A percentile compares a stretch with the other conserved stretches of the same genome.
Evolutionary conservation across 371 early-diverging fungal species (phyloP).

Genomic region (Mortierella sp.): DNA sequence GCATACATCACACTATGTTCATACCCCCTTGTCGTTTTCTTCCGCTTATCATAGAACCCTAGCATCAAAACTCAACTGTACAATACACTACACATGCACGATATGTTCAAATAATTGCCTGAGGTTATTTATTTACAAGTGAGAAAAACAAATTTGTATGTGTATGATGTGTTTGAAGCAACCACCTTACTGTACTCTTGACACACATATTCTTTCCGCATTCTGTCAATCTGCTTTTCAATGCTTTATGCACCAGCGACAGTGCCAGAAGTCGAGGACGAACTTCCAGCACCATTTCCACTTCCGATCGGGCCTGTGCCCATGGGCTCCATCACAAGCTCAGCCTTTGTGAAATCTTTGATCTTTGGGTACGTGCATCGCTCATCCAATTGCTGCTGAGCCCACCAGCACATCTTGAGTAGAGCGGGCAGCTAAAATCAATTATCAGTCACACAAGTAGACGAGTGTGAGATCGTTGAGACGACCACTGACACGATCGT

Average conservation of each 20-base stretch:
- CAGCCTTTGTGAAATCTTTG: constrained; percentile 83
- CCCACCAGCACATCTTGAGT: constrained; percentile 91
- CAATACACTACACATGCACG: constrained; percentile 18
- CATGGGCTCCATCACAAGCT: constrained; percentile 63
- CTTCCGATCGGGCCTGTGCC: constrained; percentile 24
- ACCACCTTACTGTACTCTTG: too few species aligned
- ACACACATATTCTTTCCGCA: too few species aligned
- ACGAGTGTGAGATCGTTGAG: too few species aligned
- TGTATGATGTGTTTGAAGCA: too few species aligned
- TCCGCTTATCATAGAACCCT: too few species aligned
- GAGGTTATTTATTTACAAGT: constrained; percentile 22
- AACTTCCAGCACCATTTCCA: constrained; percentile 16
- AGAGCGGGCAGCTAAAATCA: constrained; percentile 75
- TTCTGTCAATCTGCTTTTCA: too few species aligned
- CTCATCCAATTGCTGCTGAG: constrained; percentile 90
- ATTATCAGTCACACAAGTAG: not conserved
- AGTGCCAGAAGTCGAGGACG: constrained; percentile 21
- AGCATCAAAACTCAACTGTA: constrained; percentile 18
- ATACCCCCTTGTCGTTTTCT: not conserved
- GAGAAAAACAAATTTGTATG: too few species aligned
- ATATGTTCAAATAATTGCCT: not conserved
- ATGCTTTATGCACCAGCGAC: constrained; percentile 39
- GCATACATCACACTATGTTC: not conserved
- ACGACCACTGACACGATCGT: too few species aligned
- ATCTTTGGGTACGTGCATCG: constrained; percentile 85